Evolutionary conservation across 805 yeast genomes (phyloP).

Genomic region (Saccharomycopsis synnaedendra): DNA sequence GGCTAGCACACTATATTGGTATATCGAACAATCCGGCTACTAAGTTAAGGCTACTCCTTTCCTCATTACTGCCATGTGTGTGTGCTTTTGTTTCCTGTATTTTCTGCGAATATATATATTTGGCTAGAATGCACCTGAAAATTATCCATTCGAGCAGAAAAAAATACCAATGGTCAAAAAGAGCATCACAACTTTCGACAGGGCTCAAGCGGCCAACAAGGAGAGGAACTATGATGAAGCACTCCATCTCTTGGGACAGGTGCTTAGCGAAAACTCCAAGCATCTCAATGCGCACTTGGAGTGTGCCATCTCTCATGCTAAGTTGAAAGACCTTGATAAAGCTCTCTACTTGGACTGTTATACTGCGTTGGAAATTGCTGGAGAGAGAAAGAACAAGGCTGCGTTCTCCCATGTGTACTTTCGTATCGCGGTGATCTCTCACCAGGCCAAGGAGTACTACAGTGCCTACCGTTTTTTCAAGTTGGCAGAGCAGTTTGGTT

Average conservation of each 20-base stretch:
- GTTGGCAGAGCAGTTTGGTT: conserved; percentile 31
- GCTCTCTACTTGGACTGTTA: conserved; percentile 34
- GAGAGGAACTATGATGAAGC: conserved; percentile 36
- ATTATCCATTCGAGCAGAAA: too few relatives aligned
- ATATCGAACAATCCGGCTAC: too few relatives aligned
- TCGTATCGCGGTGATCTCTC: conserved; percentile 37
- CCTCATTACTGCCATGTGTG: too few relatives aligned
- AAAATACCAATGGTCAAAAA: too few relatives aligned
- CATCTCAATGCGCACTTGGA: conserved; percentile 38
- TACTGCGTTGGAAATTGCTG: conserved; percentile 35
- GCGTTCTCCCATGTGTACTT: conserved; percentile 38
- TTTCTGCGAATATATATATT: too few relatives aligned
- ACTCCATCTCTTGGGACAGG: conserved; percentile 26
- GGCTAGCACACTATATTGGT: too few relatives aligned
- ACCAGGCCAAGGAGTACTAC: conserved; percentile 29
- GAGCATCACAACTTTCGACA: conserved; percentile 27
- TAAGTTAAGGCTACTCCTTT: too few relatives aligned
- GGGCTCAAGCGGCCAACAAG: conserved; percentile 35
- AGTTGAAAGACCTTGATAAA: conserved; percentile 33
- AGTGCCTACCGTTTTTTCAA: conserved; percentile 31
- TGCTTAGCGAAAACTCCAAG: conserved; percentile 31
- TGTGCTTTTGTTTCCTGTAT: too few relatives aligned
- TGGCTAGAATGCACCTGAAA: too few relatives aligned
- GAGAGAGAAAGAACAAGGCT: conserved; percentile 32
- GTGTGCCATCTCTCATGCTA: conserved; percentile 38